Evolutionary conservation across 2,329 filamentous ascomycete genomes (phyloP).

Genomic region (Fusarium armeniacum): DNA sequence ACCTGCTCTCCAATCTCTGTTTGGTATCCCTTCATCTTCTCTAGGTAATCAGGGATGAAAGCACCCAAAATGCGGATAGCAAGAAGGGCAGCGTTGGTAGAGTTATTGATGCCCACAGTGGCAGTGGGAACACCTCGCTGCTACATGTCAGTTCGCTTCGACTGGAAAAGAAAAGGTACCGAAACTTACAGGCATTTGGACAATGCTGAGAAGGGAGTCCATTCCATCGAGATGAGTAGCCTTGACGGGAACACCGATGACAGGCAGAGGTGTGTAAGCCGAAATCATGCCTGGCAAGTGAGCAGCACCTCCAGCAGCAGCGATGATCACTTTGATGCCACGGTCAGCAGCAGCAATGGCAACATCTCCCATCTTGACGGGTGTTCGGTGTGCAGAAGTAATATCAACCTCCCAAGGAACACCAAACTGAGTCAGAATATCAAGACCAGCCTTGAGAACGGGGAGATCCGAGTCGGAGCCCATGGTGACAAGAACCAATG

Average conservation of each 20-base stretch:
- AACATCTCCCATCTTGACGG: slow-evolving; percentile 76
- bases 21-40: slow-evolving; percentile 66
- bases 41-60: slow-evolving; percentile 71
- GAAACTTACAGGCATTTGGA: slow-evolving; percentile 74
- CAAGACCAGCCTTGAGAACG: slow-evolving; percentile 74
- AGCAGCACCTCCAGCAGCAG: slow-evolving; percentile 81
- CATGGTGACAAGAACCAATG: slow-evolving; percentile 84
- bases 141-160: neutral
- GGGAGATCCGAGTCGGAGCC: slow-evolving; percentile 84
- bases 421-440: slow-evolving; percentile 76
- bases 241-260: slow-evolving; percentile 84
- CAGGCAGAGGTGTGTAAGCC: slow-evolving; percentile 77
- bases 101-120: slow-evolving; percentile 85
- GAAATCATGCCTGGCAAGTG: slow-evolving; percentile 82
- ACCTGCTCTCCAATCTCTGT: slow-evolving; percentile 62
- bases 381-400: slow-evolving; percentile 84
- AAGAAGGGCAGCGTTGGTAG: slow-evolving; percentile 81
- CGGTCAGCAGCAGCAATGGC: slow-evolving; percentile 73
- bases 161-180: accelerated
- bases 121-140: slow-evolving; percentile 76
- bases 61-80: slow-evolving; percentile 76
- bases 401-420: slow-evolving; percentile 81
- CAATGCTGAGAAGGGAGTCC: slow-evolving; percentile 79
- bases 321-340: slow-evolving; percentile 81
- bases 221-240: slow-evolving; percentile 79